Evolutionary conservation across 805 yeast species (phyloP).

Genomic region (Cephaloascus fragrans): DNA sequence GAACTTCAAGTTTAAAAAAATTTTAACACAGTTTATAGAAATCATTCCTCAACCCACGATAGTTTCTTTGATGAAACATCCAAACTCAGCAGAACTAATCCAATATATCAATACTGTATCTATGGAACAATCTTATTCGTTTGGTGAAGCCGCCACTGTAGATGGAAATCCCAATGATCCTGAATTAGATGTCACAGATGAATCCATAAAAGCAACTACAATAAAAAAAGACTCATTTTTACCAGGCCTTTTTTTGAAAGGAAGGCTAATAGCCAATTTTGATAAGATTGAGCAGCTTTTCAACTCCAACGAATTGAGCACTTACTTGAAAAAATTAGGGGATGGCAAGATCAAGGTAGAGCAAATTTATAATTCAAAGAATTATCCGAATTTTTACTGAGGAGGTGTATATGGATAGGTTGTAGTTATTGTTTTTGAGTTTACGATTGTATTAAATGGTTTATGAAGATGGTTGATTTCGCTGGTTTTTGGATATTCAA

Average conservation of each 20-base stretch:
- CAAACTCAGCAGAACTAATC: constrained; percentile 14
- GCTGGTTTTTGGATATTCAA: too few relatives aligned
- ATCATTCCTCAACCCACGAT: constrained; percentile 23
- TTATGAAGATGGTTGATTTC: too few relatives aligned
- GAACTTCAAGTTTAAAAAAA: constrained; percentile 8
- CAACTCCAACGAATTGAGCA: constrained; percentile 11
- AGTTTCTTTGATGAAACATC: constrained; percentile 21
- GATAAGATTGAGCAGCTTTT: constrained; percentile 13
- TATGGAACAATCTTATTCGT: too few relatives aligned
- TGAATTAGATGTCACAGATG: constrained; percentile 5
- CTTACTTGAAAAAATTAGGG: constrained; percentile 16
- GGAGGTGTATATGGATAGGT: too few relatives aligned
- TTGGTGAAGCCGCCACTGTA: constrained; percentile 4
- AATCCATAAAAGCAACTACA: constrained; percentile 7
- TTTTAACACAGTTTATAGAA: constrained; percentile 12
- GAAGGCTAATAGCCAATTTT: constrained; percentile 20
- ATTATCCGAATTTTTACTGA: background rate
- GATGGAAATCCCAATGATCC: constrained; percentile 3
- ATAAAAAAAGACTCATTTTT: constrained; percentile 3
- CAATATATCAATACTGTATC: constrained; percentile 17
- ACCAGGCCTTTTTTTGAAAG: constrained; percentile 24
- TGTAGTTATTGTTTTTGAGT: too few relatives aligned
- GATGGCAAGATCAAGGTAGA: constrained; percentile 17
- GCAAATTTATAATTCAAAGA: constrained; percentile 1
- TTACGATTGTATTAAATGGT: too few relatives aligned